These are phyloP conservation scores for Cercis canadensis DNA, from an alignment of 306 rosid genomes.

Conservation along the genomic window DNA sequence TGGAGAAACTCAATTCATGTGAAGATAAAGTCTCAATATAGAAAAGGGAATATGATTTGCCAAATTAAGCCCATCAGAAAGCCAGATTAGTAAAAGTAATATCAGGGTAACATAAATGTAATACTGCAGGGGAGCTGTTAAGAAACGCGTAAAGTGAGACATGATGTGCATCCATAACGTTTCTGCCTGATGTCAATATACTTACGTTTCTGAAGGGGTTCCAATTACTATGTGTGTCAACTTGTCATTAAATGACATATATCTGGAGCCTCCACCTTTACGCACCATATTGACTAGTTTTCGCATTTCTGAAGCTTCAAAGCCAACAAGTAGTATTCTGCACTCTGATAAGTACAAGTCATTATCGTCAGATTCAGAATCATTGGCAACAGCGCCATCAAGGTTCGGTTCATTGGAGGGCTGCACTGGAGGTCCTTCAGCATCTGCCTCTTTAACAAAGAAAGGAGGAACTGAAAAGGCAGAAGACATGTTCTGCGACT, in stretches of 20 bases:
- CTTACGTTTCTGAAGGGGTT: conserved; percentile 81
- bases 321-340: conserved; percentile 79
- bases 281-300: conserved; percentile 84
- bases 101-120: conserved; percentile 12
- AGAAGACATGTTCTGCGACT: conserved; percentile 54
- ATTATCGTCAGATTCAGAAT: conserved; percentile 84
- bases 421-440: conserved; percentile 50
- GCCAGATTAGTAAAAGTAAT: conserved; percentile 29
- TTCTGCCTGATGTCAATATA: conserved; percentile 20
- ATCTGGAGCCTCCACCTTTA: conserved; percentile 89
- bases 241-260: conserved; percentile 71
- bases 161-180: conserved; percentile 22
- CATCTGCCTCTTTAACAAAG: conserved; percentile 53
- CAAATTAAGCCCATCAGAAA: too few relatives aligned
- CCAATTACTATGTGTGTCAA: conserved; percentile 92
- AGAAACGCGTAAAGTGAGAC: conserved; percentile 9
- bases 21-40: conserved; percentile 10
- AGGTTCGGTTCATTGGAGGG: conserved; percentile 51
- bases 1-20: conserved; percentile 40
- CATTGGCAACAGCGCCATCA: conserved; percentile 72
- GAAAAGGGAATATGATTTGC: conserved; percentile 14
- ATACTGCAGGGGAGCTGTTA: conserved; percentile 1
- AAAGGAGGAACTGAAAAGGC: conserved; percentile 45
- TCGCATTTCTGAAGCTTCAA: conserved; percentile 85
- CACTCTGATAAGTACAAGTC: conserved; percentile 90